phyloP scores from a whole-genome alignment of 768 basidiomycete species.

The Leccinum boreale region DNA sequence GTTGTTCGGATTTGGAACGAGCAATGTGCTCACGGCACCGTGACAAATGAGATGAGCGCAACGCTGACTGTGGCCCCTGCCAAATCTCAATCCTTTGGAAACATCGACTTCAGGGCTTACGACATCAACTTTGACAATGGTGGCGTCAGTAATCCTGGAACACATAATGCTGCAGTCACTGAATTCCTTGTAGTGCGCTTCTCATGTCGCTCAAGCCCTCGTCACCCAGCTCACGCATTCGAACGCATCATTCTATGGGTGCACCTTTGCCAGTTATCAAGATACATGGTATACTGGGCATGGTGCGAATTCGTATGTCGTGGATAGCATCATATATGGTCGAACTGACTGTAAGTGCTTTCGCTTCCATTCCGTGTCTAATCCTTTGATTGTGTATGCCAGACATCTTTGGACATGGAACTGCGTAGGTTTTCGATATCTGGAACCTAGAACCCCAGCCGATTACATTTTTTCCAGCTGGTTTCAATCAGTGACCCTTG shows the following conservation, averaged over 20 bases:
- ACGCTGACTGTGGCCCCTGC: constrained; percentile 55
- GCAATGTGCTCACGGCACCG: constrained; percentile 37
- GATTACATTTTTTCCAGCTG: constrained; percentile 35
- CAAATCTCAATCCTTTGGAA: constrained; percentile 49
- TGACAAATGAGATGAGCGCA: constrained; percentile 58
- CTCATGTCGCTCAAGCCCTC: constrained; percentile 57
- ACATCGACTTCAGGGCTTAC: constrained; percentile 57
- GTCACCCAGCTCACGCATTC: constrained; percentile 62
- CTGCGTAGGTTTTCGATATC: not conserved
- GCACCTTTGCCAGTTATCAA: constrained; percentile 37
- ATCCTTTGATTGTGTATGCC: not conserved
- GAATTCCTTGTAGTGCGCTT: constrained; percentile 16
- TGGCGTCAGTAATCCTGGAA: constrained; percentile 38
- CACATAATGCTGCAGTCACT: not conserved
- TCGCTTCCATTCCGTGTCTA: not conserved
- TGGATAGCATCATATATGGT: constrained; percentile 64
- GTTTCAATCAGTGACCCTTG: constrained; percentile 56
- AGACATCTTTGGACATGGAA: not conserved
- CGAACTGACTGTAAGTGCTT: constrained; percentile 55
- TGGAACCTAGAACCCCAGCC: too few relatives aligned
- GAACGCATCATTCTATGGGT: constrained; percentile 65
- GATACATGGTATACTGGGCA: constrained; percentile 59
- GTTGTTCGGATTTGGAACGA: constrained; percentile 55
- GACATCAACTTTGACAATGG: constrained; percentile 67
- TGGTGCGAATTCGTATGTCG: constrained; percentile 56